These are phyloP conservation scores for Pichia sp. DNA, from an alignment of 1,139 yeast genomes.

Conservation along the genomic window DNA sequence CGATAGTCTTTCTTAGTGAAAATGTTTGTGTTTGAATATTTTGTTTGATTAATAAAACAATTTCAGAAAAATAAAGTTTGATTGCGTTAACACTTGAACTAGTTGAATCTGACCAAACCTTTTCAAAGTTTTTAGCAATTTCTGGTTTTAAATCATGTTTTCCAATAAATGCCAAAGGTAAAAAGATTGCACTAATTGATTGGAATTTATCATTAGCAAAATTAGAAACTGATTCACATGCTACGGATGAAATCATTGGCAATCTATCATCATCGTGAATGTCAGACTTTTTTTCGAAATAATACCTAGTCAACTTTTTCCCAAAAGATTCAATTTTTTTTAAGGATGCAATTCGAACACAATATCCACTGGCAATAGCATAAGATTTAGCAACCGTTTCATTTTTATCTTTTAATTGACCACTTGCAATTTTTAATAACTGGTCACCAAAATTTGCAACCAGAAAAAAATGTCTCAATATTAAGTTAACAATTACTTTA, in stretches of 20 bases:
- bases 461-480: conserved; percentile 49
- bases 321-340: conserved; percentile 52
- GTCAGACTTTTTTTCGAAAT: conserved; percentile 46
- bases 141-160: conserved; percentile 54
- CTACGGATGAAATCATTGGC: conserved; percentile 51
- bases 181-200: conserved; percentile 53
- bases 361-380: conserved; percentile 77
- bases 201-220: conserved; percentile 68
- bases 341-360: conserved; percentile 58
- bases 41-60: conserved; percentile 44
- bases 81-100: conserved; percentile 68
- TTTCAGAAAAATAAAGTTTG: conserved; percentile 67
- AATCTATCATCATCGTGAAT: conserved; percentile 15
- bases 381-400: conserved; percentile 68
- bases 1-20: conserved; percentile 63
- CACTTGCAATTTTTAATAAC: conserved; percentile 49
- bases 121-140: conserved; percentile 46
- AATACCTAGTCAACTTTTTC: conserved; percentile 43
- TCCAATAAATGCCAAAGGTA: conserved; percentile 79
- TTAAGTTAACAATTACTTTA: conserved; percentile 61
- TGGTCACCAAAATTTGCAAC: conserved; percentile 58
- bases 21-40: conserved; percentile 57
- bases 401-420: conserved; percentile 65
- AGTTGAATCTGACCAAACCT: conserved; percentile 77
- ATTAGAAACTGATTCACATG: conserved; percentile 62